phyloP scores from a whole-genome alignment of 495 filamentous ascomycete species.

The Penicillium ochrochloron region DNA sequence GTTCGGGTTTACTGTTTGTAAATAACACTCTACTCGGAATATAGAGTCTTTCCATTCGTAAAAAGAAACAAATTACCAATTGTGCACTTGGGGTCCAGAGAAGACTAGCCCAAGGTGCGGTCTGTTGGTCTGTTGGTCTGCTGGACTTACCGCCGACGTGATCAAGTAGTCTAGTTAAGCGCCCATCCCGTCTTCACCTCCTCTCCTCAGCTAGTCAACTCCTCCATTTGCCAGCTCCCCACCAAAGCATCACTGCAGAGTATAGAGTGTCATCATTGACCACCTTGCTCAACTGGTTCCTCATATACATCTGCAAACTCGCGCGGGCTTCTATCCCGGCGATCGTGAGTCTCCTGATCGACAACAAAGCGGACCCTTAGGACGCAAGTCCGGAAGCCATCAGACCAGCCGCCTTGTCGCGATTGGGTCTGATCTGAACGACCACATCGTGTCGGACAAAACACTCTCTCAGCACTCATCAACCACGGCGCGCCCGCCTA shows the following conservation, averaged over 20 bases:
- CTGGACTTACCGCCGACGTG: constrained; percentile 24
- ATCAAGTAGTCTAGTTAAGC: constrained; percentile 28
- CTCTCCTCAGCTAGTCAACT: constrained; percentile 11
- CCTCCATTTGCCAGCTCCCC: neutral
- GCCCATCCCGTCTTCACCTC: constrained; percentile 26
- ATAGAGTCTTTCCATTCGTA: no score
- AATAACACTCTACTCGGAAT: neutral
- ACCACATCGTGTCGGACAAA: constrained; percentile 71
- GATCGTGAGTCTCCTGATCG: constrained; percentile 36
- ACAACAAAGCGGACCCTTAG: constrained; percentile 30
- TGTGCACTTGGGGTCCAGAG: neutral
- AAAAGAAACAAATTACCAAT: neutral
- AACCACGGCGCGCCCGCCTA: constrained; percentile 62
- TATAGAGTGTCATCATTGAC: neutral
- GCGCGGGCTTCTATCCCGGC: constrained; percentile 9
- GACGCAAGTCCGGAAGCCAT: constrained; percentile 32
- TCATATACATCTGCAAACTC: neutral
- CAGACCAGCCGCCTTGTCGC: constrained; percentile 33
- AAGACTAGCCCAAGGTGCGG: neutral
- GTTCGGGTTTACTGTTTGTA: neutral
- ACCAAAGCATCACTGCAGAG: neutral
- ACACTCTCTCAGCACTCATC: constrained; percentile 67
- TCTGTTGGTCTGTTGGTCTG: constrained; percentile 9
- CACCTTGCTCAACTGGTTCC: neutral
- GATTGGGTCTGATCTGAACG: constrained; percentile 26